Percentiles rank a stretch among this genome's conserved stretches.
Conservation (phyloP, 768 basidiomycete genomes). For the Filobasidium wieringae region DNA sequence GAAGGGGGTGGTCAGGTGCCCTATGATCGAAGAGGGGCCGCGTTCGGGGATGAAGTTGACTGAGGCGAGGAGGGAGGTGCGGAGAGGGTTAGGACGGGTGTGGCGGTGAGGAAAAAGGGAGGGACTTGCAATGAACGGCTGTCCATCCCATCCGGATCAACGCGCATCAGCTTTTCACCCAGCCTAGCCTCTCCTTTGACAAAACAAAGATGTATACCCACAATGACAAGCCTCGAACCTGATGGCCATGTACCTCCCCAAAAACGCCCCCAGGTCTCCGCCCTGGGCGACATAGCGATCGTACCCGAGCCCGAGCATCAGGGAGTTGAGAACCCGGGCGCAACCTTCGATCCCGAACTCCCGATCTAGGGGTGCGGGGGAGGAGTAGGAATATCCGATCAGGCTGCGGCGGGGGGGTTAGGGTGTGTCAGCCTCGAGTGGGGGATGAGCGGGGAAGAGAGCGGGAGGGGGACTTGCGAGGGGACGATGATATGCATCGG, state of each 20-base stretch:
- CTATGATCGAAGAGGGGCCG: constrained; percentile 7
- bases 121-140: constrained; percentile 7
- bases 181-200: too few species aligned
- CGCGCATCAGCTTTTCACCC: too few species aligned
- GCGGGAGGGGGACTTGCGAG: neutral
- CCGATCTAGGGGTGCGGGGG: constrained; percentile 22
- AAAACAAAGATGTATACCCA: too few species aligned
- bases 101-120: neutral
- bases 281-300: constrained; percentile 34
- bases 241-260: constrained; percentile 21
- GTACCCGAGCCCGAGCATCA: constrained; percentile 31
- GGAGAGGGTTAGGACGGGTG: neutral
- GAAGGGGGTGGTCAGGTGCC: neutral
- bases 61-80: neutral
- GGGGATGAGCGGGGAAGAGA: neutral
- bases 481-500: constrained; percentile 20
- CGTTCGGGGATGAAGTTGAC: constrained; percentile 14
- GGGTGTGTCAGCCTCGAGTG: too few species aligned
- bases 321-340: constrained; percentile 26
- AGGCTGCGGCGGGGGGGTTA: too few species aligned
- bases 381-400: constrained; percentile 32
- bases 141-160: too few species aligned
- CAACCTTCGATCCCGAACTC: constrained; percentile 24
- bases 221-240: constrained; percentile 28
- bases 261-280: constrained; percentile 34